Evolutionary conservation across 257 asterid species (phyloP).

Genomic region (Nicotiana tabacum): DNA sequence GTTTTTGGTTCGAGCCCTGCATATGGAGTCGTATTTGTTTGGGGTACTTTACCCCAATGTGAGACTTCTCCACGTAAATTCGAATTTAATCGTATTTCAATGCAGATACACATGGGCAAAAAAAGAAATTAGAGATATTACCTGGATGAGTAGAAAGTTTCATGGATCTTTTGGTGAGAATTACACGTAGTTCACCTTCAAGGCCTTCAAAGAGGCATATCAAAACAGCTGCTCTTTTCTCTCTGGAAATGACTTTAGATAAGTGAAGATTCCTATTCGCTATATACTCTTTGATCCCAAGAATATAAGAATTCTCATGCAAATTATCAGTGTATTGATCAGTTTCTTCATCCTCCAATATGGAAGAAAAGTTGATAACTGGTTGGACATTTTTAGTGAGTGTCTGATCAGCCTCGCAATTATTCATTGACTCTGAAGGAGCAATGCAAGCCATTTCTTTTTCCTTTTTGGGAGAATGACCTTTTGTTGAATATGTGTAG

Average conservation of each 20-base stretch:
- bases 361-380: neutral
- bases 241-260: slow-evolving; percentile 13
- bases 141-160: slow-evolving; percentile 59
- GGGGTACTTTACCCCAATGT: too few relatives aligned
- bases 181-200: slow-evolving; percentile 44
- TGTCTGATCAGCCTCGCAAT: neutral
- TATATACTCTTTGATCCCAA: slow-evolving; percentile 2
- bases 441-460: neutral
- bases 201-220: slow-evolving; percentile 45
- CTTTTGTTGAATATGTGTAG: neutral
- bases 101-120: too few relatives aligned
- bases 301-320: neutral
- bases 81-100: too few relatives aligned
- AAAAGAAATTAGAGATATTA: neutral
- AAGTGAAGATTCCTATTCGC: neutral
- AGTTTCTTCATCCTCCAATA: neutral
- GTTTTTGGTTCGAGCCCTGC: rapidly evolving
- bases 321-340: neutral
- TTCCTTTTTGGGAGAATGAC: neutral
- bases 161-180: slow-evolving; percentile 58
- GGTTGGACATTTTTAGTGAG: neutral
- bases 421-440: neutral
- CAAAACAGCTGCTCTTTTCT: slow-evolving; percentile 55
- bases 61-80: too few relatives aligned
- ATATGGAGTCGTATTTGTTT: too few relatives aligned